Evolutionary conservation across 148 eudicot species (phyloP).

Genomic region (Chenopodium album): DNA sequence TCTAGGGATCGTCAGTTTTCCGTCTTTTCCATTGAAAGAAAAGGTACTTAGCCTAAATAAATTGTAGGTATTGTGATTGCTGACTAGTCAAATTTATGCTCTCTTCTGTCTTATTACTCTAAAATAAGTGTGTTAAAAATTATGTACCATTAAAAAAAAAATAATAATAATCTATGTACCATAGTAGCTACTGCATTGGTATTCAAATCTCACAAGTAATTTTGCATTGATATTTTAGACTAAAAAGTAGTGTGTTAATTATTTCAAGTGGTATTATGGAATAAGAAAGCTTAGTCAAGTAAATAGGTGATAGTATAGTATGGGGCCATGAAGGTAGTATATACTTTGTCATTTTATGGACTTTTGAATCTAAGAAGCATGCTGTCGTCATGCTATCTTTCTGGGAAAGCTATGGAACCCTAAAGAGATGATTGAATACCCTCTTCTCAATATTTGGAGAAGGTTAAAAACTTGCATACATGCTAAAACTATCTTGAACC

Average conservation of each 20-base stretch:
- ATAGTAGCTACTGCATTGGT: not conserved
- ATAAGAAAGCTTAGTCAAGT: not conserved
- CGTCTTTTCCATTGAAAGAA: conserved; percentile 58
- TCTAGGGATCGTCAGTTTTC: conserved; percentile 95
- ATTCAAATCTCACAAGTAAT: not conserved
- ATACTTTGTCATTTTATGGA: not conserved
- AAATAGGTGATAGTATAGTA: not conserved
- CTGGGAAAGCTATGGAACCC: not conserved
- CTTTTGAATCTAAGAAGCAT: not conserved
- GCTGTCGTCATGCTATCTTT: not conserved
- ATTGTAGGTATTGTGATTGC: not conserved
- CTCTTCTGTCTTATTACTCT: not conserved
- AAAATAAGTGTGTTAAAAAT: not conserved
- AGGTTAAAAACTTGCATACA: not conserved
- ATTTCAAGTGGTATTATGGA: not conserved
- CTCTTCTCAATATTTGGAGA: not conserved
- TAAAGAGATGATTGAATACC: not conserved
- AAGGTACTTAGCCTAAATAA: conserved; percentile 39
- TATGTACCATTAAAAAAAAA: too few relatives aligned
- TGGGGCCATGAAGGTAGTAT: not conserved
- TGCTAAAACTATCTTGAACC: not conserved
- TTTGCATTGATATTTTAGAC: not conserved
- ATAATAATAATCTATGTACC: too few relatives aligned
- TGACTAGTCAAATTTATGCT: not conserved
- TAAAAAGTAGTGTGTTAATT: not conserved